Conservation (phyloP, 1,284 basidiomycete genomes). For the Boletus holoroseus region DNA sequence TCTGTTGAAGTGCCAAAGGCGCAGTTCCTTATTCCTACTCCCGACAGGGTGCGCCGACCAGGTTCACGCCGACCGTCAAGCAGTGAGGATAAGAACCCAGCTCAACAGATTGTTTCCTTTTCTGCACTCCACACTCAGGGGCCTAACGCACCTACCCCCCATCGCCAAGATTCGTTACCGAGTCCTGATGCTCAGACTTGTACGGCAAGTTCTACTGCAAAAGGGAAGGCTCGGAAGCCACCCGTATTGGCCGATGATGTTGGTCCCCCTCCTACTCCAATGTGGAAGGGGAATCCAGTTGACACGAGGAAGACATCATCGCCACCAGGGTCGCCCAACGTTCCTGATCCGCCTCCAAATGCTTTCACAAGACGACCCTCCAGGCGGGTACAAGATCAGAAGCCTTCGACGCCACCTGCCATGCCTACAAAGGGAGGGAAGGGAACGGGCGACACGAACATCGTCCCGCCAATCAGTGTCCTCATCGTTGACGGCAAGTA, state of each 20-base stretch:
- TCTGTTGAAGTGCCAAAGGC: slow-evolving; percentile 31
- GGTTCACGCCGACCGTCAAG: slow-evolving; percentile 29
- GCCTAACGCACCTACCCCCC: slow-evolving; percentile 10
- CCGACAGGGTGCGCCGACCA: slow-evolving; percentile 28
- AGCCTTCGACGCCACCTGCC: slow-evolving; percentile 24
- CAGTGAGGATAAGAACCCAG: slow-evolving; percentile 25
- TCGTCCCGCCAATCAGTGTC: slow-evolving; percentile 92
- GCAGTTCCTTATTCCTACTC: slow-evolving; percentile 32
- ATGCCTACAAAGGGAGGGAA: slow-evolving; percentile 24
- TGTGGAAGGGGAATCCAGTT: slow-evolving; percentile 29
- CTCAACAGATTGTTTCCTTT: slow-evolving; percentile 30
- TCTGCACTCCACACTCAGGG: slow-evolving; percentile 32
- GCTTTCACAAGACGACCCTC: slow-evolving; percentile 27
- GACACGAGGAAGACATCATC: slow-evolving; percentile 34
- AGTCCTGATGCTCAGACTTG: slow-evolving; percentile 20
- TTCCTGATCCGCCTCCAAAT: slow-evolving; percentile 26
- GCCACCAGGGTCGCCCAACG: slow-evolving; percentile 34
- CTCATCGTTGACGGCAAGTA: slow-evolving; percentile 88
- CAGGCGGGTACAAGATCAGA: slow-evolving; percentile 28
- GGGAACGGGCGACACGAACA: slow-evolving; percentile 42
- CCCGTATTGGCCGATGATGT: slow-evolving; percentile 32
- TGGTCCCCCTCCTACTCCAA: slow-evolving; percentile 7
- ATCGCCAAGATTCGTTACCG: slow-evolving; percentile 28
- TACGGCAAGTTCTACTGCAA: slow-evolving; percentile 8
- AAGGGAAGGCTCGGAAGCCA: slow-evolving; percentile 27